These are phyloP conservation scores for Mycena chlorophos DNA, from an alignment of 768 basidiomycete species.

Conservation along the genomic window DNA sequence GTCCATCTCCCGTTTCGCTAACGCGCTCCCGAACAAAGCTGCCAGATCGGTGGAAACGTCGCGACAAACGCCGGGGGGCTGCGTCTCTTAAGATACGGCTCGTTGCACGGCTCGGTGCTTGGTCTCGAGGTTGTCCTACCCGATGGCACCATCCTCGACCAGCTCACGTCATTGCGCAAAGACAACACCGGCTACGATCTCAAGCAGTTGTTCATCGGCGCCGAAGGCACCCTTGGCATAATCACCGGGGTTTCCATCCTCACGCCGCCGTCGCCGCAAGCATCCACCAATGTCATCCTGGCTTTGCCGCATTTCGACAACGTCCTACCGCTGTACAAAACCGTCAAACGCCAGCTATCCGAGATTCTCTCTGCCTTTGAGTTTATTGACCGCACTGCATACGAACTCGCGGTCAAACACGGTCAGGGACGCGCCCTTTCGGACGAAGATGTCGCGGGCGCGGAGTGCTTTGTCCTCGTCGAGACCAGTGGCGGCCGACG, in stretches of 20 bases:
- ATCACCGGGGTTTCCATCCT: conserved; percentile 95
- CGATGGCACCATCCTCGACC: conserved; percentile 88
- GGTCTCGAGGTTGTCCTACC: conserved; percentile 95
- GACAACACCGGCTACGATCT: conserved; percentile 99
- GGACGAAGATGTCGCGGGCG: conserved; percentile 71
- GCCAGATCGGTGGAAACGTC: conserved; percentile 97
- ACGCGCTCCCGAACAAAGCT: conserved; percentile 45
- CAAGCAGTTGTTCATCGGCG: conserved; percentile 97
- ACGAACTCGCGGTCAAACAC: conserved; percentile 81
- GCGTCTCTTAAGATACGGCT: conserved; percentile 89
- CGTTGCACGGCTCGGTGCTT: conserved; percentile 90
- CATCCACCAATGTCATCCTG: conserved; percentile 89
- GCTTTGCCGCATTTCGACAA: conserved; percentile 85
- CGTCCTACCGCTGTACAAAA: conserved; percentile 81
- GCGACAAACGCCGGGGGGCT: conserved; percentile 98
- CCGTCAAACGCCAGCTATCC: conserved; percentile 77
- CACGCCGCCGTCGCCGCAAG: conserved; percentile 78
- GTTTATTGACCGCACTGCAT: conserved; percentile 86
- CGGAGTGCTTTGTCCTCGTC: conserved; percentile 86
- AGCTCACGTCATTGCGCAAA: conserved; percentile 87
- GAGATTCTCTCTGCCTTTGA: conserved; percentile 98
- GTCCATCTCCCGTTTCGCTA: neutral
- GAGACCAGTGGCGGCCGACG: conserved; percentile 93
- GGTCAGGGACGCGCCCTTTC: conserved; percentile 77
- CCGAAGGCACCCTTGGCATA: conserved; percentile 94